phyloP scores from a whole-genome alignment of 148 eudicot species.

The Fagopyrum tataricum region DNA sequence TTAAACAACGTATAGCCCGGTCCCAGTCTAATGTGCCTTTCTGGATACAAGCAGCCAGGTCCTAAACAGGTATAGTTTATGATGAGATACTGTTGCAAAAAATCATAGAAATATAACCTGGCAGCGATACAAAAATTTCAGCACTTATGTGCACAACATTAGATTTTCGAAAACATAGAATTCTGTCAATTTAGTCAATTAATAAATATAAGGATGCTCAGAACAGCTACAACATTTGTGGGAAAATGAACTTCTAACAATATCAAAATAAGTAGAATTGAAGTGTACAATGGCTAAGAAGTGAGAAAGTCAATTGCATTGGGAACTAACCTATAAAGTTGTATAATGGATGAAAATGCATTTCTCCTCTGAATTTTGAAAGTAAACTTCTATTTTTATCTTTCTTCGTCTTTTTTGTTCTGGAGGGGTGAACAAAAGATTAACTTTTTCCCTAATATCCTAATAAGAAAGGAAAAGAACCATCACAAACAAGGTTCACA shows the following conservation, averaged over 20 bases:
- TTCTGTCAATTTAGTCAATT: conserved; percentile 1
- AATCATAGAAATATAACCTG: not conserved
- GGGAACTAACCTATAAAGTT: no score
- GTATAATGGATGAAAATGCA: no score
- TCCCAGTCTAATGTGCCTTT: conserved; percentile 97
- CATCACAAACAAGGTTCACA: no score
- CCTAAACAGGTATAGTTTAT: conserved; percentile 31
- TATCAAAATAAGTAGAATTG: not conserved
- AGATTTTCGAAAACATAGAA: not conserved
- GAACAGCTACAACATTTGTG: not conserved
- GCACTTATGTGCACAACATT: not conserved
- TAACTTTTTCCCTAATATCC: no score
- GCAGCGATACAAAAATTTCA: not conserved
- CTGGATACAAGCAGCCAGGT: conserved; percentile 80
- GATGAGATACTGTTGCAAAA: not conserved
- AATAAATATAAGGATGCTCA: conserved; percentile 1
- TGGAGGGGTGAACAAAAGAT: no score
- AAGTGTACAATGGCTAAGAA: not conserved
- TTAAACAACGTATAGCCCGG: conserved; percentile 87
- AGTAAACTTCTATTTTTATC: no score
- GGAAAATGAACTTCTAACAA: not conserved
- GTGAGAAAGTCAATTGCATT: not conserved
- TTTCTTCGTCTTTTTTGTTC: no score
- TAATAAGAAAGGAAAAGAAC: no score
- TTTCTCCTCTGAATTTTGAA: no score